These are phyloP conservation scores for Yamadazyma triangularis DNA, from an alignment of 1,139 yeast species.

Conservation along the genomic window DNA sequence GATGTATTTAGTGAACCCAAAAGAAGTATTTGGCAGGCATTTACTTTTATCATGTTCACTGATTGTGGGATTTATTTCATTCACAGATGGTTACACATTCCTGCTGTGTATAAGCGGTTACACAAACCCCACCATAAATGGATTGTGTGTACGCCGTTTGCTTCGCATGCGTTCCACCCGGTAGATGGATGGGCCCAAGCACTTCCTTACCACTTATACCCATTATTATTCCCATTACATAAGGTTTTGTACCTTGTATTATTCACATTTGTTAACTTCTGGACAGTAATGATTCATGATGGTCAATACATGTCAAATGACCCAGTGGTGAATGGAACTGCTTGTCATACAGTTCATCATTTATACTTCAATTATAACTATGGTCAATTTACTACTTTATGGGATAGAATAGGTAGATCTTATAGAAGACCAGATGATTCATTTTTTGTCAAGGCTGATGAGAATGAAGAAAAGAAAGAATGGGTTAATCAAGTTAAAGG, in stretches of 20 bases:
- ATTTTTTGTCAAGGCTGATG: constrained; percentile 65
- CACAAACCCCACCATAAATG: constrained; percentile 99
- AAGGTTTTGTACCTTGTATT: constrained; percentile 75
- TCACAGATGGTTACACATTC: constrained; percentile 93
- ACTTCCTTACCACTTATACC: constrained; percentile 87
- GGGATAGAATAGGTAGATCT: constrained; percentile 95
- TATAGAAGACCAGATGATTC: constrained; percentile 90
- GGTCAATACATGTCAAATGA: constrained; percentile 93
- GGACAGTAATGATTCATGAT: constrained; percentile 99
- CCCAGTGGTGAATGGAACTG: constrained; percentile 94
- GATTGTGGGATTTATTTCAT: constrained; percentile 89
- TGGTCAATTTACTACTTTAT: constrained; percentile 95
- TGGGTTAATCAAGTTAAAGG: constrained; percentile 72
- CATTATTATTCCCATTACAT: constrained; percentile 87
- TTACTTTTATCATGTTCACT: constrained; percentile 81
- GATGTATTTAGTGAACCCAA: constrained; percentile 68
- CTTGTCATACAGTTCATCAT: constrained; percentile 97
- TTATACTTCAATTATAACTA: constrained; percentile 94
- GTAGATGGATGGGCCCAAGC: constrained; percentile 94
- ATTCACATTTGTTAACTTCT: constrained; percentile 88
- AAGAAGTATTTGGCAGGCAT: constrained; percentile 62
- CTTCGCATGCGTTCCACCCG: constrained; percentile 98
- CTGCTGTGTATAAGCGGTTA: constrained; percentile 71
- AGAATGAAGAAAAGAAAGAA: constrained; percentile 45
- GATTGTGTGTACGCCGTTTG: constrained; percentile 98